Base-by-base conservation (phyloP, 228 moss, liverwort and hornwort species). In the Sphagnum fallax region DNA sequence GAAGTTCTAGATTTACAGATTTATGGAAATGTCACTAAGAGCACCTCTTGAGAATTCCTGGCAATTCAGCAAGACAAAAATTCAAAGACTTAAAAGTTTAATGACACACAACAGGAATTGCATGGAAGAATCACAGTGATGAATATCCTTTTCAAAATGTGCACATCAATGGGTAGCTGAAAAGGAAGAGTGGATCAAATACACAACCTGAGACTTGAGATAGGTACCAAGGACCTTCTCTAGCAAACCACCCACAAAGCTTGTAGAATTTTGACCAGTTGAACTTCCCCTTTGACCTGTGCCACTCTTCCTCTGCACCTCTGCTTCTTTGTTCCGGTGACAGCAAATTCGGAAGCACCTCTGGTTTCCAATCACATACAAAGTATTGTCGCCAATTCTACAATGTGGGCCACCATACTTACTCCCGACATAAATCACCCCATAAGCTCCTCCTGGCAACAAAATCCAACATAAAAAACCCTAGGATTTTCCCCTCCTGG, bases 171-270 rank as follows among this genome's bases (percentile, higher is more conserved):
- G 60, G 16, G 16, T 16, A 62, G 10, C 32, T 47, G 16, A 62
- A n/a, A 10, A 50, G 10, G 9, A 49, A 11, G 7, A 50, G n/a
- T 48, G 50, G 10, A 67, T 50, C 50, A 13, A 6, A 52, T n/a
- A 10, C 66, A 7, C 49, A 32, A 87, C 87, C 87, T 87, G 83
- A 60, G 87, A 67, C 72, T 71, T 83, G 55, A 87, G 60, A 66
- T 80, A 87, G 47, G 76, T 64, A 52, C 75, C 13, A 74, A 87
- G 80, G 47, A 80, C 73, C 74, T 78, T 83, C 78, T 83, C 87
- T 18, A 87, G 74, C 6, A 87, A 49, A 4, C 65, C n/a, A 8
- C 87, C 87, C 4, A 87, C 74, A 68, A 87, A 73, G 64, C 81
- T 83, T 55, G 70, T 72, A 61, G 83, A 52, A 52, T 70, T 76